Evolutionary conservation across 805 yeast genomes (phyloP).

Genomic region (Candida multigemmis): DNA sequence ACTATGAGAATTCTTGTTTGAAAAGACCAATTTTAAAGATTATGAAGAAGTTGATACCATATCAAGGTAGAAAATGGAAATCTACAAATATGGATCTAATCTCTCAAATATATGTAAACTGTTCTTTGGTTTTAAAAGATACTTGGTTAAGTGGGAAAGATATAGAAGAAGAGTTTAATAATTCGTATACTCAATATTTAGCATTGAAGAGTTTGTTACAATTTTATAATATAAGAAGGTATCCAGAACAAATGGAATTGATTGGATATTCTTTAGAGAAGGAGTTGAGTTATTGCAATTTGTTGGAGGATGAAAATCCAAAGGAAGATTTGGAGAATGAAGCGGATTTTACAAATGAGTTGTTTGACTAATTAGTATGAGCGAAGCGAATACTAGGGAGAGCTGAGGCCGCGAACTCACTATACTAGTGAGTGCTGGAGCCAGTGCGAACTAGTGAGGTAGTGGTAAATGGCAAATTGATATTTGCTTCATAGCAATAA

Average conservation of each 20-base stretch:
- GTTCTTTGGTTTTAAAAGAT: conserved; percentile 65
- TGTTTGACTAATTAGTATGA: no score
- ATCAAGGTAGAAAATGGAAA: conserved; percentile 92
- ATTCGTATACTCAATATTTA: conserved; percentile 77
- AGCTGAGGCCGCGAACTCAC: no score
- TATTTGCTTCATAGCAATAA: no score
- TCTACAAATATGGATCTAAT: conserved; percentile 88
- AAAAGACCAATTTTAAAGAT: conserved; percentile 66
- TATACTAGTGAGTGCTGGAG: no score
- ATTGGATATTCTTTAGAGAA: conserved; percentile 43
- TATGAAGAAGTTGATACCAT: conserved; percentile 74
- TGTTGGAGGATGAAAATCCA: no score
- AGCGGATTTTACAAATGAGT: no score
- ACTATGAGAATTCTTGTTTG: conserved; percentile 50
- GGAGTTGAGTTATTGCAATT: no score
- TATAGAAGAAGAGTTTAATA: conserved; percentile 62
- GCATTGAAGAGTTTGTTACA: conserved; percentile 73
- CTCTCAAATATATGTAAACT: conserved; percentile 74
- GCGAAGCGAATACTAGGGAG: no score
- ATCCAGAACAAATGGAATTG: conserved; percentile 40
- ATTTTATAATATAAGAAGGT: conserved; percentile 60
- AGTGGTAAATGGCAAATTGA: no score
- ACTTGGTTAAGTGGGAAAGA: conserved; percentile 85
- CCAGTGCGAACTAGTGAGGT: no score
- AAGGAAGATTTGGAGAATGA: no score